A percentile compares a stretch with the other conserved stretches of the same genome.
Evolutionary conservation across 495 filamentous ascomycete species (phyloP).

Genomic region (Glutinoglossum americanum): DNA sequence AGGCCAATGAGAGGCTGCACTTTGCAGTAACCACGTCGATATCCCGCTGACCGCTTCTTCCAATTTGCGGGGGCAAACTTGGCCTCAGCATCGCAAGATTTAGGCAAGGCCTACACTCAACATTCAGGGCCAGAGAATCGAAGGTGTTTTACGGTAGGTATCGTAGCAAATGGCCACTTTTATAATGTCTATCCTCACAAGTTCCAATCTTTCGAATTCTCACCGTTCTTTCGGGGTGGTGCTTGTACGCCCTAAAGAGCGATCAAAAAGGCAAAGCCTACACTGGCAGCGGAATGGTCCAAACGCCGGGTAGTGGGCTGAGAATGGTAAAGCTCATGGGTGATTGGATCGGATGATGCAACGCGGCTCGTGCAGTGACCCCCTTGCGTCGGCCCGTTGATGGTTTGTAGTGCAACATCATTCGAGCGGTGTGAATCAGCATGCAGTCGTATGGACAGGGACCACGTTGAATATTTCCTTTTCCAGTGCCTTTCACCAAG

Average conservation of each 20-base stretch:
- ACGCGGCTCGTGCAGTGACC: not conserved
- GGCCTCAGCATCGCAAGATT: not conserved
- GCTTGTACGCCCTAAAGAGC: not conserved
- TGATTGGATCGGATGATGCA: not conserved
- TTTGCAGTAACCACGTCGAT: not conserved
- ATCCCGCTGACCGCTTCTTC: not conserved
- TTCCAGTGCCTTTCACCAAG: not conserved
- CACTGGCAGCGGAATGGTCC: not conserved
- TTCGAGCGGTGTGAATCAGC: constrained; percentile 2
- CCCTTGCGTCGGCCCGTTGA: not conserved
- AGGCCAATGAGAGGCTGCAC: not conserved
- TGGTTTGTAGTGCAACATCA: not conserved
- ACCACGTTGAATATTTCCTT: not conserved
- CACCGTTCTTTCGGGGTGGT: not conserved
- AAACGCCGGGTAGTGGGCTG: not conserved
- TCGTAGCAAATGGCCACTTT: not conserved
- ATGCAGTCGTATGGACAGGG: not conserved
- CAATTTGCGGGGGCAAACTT: not conserved
- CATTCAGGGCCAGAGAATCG: not conserved
- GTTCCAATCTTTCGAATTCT: not conserved
- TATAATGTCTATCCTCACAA: not conserved
- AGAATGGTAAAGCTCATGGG: not conserved
- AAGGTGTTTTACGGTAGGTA: not conserved
- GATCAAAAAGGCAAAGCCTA: not conserved
- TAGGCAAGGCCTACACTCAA: not conserved